Percentiles rank a stretch among this genome's conserved stretches.
Conservation (phyloP, 768 basidiomycete species). For the Mycena latifolia region DNA sequence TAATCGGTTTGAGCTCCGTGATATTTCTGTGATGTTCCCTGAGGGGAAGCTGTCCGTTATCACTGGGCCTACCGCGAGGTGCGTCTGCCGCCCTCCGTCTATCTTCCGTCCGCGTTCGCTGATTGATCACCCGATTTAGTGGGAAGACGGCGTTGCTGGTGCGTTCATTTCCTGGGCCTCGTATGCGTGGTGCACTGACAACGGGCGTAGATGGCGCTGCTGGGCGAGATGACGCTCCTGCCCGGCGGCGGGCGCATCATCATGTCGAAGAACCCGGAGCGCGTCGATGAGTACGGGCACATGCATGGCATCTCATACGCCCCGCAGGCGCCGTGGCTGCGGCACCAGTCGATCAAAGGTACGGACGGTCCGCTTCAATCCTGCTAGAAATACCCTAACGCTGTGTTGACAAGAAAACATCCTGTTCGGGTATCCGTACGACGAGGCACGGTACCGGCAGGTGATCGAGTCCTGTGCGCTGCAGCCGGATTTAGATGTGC, state of each 20-base stretch:
- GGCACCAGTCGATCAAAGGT: slow-evolving; percentile 75
- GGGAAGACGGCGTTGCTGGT: slow-evolving; percentile 88
- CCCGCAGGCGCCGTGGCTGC: slow-evolving; percentile 81
- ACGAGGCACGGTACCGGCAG: slow-evolving; percentile 78
- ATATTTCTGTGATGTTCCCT: slow-evolving; percentile 80
- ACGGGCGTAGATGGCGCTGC: slow-evolving; percentile 68
- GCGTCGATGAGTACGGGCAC: slow-evolving; percentile 70
- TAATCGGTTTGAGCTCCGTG: slow-evolving; percentile 72
- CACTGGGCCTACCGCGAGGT: slow-evolving; percentile 79
- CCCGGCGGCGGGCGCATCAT: slow-evolving; percentile 66
- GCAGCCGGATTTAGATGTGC: slow-evolving; percentile 80
- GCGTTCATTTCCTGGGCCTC: slow-evolving; percentile 28
- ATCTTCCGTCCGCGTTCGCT: too few relatives aligned
- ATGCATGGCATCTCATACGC: slow-evolving; percentile 79
- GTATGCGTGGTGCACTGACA: neutral
- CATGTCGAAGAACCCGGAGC: slow-evolving; percentile 72
- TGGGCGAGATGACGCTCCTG: slow-evolving; percentile 77
- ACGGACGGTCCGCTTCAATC: slow-evolving; percentile 73
- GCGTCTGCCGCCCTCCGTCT: neutral
- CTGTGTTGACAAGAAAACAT: too few relatives aligned
- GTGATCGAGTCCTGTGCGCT: slow-evolving; percentile 92
- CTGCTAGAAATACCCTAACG: too few relatives aligned
- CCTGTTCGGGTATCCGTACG: slow-evolving; percentile 79
- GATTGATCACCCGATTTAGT: slow-evolving; percentile 44
- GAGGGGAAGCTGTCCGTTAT: slow-evolving; percentile 77